These are phyloP conservation scores for Stachybotrys echinatus DNA, from an alignment of 2,329 filamentous ascomycete genomes.

Conservation along the genomic window DNA sequence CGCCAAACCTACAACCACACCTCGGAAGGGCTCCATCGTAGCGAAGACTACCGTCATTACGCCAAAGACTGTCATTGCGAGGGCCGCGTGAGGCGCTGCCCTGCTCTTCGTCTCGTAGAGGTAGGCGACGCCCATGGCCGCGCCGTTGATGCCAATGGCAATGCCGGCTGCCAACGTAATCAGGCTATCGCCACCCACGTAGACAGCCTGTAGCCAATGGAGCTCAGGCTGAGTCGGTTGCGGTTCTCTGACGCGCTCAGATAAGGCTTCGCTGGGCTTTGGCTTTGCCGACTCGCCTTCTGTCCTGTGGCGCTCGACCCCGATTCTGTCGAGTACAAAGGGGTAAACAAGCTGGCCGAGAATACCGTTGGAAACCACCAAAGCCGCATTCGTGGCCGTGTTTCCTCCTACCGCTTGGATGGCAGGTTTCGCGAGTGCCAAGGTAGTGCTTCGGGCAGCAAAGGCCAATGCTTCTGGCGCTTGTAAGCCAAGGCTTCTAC, in stretches of 20 bases:
- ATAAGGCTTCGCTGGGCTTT: not conserved
- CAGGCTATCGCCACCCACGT: conserved; percentile 19
- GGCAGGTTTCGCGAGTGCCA: conserved; percentile 44
- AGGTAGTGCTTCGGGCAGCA: conserved; percentile 43
- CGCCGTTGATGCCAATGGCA: conserved; percentile 52
- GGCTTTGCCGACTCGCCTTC: not conserved
- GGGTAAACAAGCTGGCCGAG: conserved; percentile 35
- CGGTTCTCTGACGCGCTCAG: not conserved
- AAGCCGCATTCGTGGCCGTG: conserved; percentile 39
- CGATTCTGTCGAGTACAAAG: conserved; percentile 22
- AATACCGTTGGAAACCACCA: conserved; percentile 48
- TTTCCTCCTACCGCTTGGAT: conserved; percentile 40
- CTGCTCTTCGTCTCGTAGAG: conserved; percentile 48
- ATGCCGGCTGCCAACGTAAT: conserved; percentile 43
- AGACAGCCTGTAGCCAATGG: not conserved
- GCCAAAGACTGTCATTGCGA: conserved; percentile 54
- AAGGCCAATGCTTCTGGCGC: conserved; percentile 35
- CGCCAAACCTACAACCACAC: conserved; percentile 28
- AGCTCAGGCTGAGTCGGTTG: not conserved
- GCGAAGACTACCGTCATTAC: conserved; percentile 51
- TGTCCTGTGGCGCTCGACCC: conserved; percentile 8
- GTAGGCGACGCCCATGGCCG: conserved; percentile 55
- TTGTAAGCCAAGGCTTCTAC: conserved; percentile 28
- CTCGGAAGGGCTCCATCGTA: conserved; percentile 39
- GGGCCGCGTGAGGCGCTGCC: conserved; percentile 49